Conservation (phyloP, 2,329 filamentous ascomycete genomes). For the Pezicula rhizophila region DNA sequence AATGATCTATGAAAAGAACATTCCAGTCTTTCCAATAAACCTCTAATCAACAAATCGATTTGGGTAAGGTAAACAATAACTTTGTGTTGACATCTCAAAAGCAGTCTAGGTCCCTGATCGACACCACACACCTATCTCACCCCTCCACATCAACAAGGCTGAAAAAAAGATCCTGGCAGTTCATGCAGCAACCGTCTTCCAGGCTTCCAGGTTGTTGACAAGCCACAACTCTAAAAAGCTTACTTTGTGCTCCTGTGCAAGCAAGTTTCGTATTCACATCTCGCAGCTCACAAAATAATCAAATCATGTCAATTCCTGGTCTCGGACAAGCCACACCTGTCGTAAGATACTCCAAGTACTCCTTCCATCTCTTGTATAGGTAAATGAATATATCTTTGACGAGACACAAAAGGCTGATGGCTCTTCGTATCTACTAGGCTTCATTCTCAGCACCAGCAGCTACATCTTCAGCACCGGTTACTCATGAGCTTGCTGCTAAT, state of each 20-base stretch:
- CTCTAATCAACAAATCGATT: too few species aligned
- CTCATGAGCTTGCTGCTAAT: constrained; percentile 52
- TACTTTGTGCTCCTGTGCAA: neutral
- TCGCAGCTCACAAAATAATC: neutral
- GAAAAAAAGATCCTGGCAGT: constrained; percentile 6
- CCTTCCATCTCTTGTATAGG: too few species aligned
- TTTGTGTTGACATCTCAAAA: too few species aligned
- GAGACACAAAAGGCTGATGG: neutral
- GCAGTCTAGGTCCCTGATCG: too few species aligned
- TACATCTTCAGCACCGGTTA: constrained; percentile 22
- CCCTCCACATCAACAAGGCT: constrained; percentile 12
- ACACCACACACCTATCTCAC: too few species aligned
- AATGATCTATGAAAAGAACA: too few species aligned
- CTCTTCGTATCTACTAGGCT: too few species aligned
- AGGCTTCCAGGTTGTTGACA: neutral
- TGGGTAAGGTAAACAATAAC: too few species aligned
- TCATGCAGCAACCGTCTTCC: too few species aligned
- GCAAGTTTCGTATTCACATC: neutral
- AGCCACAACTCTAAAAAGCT: constrained; percentile 4
- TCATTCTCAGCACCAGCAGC: neutral
- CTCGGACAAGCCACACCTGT: constrained; percentile 61
- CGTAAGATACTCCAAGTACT: constrained; percentile 35
- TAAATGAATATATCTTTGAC: too few species aligned
- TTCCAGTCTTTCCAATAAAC: too few species aligned
- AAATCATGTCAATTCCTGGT: constrained; percentile 68